Percentiles rank a stretch among this genome's conserved stretches.
phyloP scores from a whole-genome alignment of 768 basidiomycete genomes.

The Pisolithus microcarpus region DNA sequence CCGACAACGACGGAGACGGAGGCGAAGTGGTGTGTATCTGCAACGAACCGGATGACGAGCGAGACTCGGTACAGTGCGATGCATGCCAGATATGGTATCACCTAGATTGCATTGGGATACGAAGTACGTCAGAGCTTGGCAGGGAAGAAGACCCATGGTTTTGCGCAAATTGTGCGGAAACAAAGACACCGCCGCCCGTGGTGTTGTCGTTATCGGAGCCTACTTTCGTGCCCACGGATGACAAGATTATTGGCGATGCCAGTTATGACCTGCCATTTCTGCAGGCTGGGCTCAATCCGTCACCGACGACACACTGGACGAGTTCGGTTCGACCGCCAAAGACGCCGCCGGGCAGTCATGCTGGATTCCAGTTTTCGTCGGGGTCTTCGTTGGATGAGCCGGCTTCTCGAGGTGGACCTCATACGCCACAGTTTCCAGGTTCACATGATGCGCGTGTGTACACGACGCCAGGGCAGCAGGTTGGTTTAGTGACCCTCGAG shows the following conservation, averaged over 20 bases:
- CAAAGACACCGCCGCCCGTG: conserved; percentile 35
- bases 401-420: conserved; percentile 45
- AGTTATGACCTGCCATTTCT: conserved; percentile 55
- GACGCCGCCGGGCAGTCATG: conserved; percentile 40
- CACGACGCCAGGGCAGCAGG: conserved; percentile 31
- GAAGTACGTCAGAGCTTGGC: conserved; percentile 55
- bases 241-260: conserved; percentile 32
- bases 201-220: conserved; percentile 40
- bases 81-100: conserved; percentile 79
- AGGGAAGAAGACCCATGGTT: conserved; percentile 78
- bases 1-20: conserved; percentile 36
- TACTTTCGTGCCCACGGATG: conserved; percentile 62
- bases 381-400: conserved; percentile 41
- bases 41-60: conserved; percentile 57
- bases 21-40: conserved; percentile 61
- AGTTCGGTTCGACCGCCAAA: conserved; percentile 30
- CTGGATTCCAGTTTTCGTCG: conserved; percentile 24
- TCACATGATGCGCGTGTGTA: conserved; percentile 35
- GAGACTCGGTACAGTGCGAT: conserved; percentile 79
- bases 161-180: conserved; percentile 48
- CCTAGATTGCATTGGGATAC: conserved; percentile 70
- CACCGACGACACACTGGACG: conserved; percentile 48
- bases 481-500: conserved; percentile 32
- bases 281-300: conserved; percentile 45
- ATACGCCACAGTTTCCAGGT: conserved; percentile 42